Evolutionary conservation across 1,284 basidiomycete species (phyloP), one percentile per base, ranked within the genome.

Genomic region (Peniophora sp.): DNA sequence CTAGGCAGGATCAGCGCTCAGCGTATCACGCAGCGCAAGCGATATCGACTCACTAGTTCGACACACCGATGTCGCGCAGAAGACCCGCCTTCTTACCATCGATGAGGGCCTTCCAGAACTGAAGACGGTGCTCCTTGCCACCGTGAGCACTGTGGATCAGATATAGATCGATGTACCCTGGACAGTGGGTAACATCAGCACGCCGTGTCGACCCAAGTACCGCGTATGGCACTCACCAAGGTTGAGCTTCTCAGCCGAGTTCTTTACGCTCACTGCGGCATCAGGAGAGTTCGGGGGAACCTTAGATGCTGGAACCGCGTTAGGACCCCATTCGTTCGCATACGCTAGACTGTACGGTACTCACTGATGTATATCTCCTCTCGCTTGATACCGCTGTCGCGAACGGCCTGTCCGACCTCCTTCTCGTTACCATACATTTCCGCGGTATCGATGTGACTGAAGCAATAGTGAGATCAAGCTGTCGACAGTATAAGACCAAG

Each of bases 351-450:
- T n/a, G n/a, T n/a, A 17, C 23, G 3, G 3, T 41, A 62, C 67
- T 47, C 47, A 72, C 74, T 78, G 50, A 83, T 64, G 63, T 69
- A 79, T 17, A 80, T 53, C 42, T 74, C 62, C 20, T 73, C 68
- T 15, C 73, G 64, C 17, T 65, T 58, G 6, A 75, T 49, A 2
- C 70, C 67, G 49, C 67, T 71, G 47, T 69, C 66, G 32, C 60
- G 61, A 24, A 77, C 60, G 0, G 74, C 77, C 37, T 68, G 51
- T 2, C 74, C 76, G 3, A 78, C 74, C 46, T 74, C 70, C 3
- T 65, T 64, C 59, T 85, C 82, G 58, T 83, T 85, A 57, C 68
- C 60, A 59, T 80, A 80, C 17, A 64, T 60, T 51, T 72, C 67
- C 3, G 77, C 77, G 14, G 67, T 68, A 49, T 76, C 74, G 51